Percentiles rank a stretch among this genome's conserved stretches.
These are phyloP conservation scores for Grosmannia huntii DNA, from an alignment of 2,329 filamentous ascomycete species.

Conservation along the genomic window DNA sequence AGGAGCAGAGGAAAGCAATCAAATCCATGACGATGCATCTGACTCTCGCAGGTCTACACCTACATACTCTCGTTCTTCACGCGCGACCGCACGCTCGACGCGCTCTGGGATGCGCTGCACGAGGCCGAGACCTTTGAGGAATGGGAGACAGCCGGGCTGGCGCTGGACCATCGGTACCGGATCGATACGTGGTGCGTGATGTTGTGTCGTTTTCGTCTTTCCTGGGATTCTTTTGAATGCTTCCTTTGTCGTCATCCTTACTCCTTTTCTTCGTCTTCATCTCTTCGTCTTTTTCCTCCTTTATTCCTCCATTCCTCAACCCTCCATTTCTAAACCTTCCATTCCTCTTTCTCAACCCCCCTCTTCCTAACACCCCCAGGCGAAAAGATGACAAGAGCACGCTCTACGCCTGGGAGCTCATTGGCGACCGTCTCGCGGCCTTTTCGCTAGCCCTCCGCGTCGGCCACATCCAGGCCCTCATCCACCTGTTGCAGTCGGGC, in stretches of 20 bases:
- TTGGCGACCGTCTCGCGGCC: conserved; percentile 52
- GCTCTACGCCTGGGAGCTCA: conserved; percentile 78
- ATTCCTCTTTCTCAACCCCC: neutral
- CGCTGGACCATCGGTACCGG: conserved; percentile 70
- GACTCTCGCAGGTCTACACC: conserved; percentile 1
- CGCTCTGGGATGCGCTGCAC: conserved; percentile 49
- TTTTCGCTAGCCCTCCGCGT: conserved; percentile 9
- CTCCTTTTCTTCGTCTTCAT: no score
- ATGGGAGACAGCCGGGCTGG: conserved; percentile 74
- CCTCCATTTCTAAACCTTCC: neutral
- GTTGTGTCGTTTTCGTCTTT: no score
- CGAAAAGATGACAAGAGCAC: conserved; percentile 69
- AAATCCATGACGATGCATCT: neutral
- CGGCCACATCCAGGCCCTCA: conserved; percentile 59
- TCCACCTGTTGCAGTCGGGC: conserved; percentile 69
- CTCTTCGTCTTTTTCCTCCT: no score
- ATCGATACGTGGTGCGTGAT: conserved; percentile 49
- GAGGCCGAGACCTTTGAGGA: conserved; percentile 64
- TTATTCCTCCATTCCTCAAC: neutral
- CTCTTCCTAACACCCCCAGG: conserved; percentile 30
- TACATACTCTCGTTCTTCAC: conserved; percentile 1
- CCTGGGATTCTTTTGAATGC: no score
- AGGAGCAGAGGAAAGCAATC: no score
- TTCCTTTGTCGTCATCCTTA: no score
- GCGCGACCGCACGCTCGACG: conserved; percentile 5